phyloP scores from a whole-genome alignment of 225 moss, liverwort and hornwort species.

The Sphagnum tenellum region DNA sequence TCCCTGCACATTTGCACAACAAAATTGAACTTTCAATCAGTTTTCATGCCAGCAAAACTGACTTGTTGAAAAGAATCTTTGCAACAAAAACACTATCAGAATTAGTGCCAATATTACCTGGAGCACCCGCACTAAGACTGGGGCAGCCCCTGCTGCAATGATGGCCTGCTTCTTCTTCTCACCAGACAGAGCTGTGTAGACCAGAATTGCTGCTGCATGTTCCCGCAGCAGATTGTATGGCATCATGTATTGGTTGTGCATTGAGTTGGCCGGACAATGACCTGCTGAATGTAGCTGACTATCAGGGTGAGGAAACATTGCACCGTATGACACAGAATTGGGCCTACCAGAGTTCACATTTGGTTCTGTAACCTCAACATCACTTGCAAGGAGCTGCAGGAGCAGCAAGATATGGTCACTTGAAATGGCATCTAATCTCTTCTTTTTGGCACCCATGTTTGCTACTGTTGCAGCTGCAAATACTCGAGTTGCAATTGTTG shows the following conservation, averaged over 20 bases:
- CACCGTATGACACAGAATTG: not conserved
- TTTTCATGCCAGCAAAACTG: not conserved
- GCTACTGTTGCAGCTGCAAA: slow-evolving; percentile 55
- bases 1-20: slow-evolving; percentile 6
- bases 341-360: slow-evolving; percentile 1
- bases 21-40: not conserved
- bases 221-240: slow-evolving; percentile 38
- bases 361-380: slow-evolving; percentile 3
- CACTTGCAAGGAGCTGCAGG: slow-evolving; percentile 27
- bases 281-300: not conserved
- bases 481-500: slow-evolving; percentile 33
- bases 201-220: slow-evolving; percentile 54
- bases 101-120: slow-evolving; percentile 17
- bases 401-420: slow-evolving; percentile 30
- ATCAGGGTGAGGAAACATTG: slow-evolving; percentile 2
- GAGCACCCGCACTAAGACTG: slow-evolving; percentile 43
- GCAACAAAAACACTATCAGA: not conserved
- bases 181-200: slow-evolving; percentile 58
- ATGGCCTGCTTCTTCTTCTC: slow-evolving; percentile 47
- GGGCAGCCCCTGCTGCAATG: slow-evolving; percentile 23
- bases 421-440: slow-evolving; percentile 34
- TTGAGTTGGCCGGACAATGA: not conserved
- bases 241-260: slow-evolving; percentile 13
- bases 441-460: slow-evolving; percentile 61
- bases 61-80: not conserved